Conservation (phyloP, 2,329 filamentous ascomycete species). For the Penicillium sp. region DNA sequence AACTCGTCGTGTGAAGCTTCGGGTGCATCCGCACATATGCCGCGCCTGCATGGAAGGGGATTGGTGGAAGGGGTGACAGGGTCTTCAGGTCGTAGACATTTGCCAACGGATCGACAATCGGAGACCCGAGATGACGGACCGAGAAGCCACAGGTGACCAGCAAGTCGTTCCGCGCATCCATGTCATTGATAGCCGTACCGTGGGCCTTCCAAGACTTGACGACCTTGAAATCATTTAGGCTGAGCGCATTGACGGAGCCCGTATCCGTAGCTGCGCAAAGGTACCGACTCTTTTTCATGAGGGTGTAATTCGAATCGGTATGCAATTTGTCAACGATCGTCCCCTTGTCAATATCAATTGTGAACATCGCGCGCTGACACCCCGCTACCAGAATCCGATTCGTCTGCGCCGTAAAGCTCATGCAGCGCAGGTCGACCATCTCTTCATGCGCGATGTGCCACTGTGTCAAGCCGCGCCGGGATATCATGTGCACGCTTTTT, state of each 20-base stretch:
- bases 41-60: slow-evolving; percentile 88
- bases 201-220: slow-evolving; percentile 91
- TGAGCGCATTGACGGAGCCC: slow-evolving; percentile 83
- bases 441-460: slow-evolving; percentile 82
- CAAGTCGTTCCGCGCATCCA: slow-evolving; percentile 95
- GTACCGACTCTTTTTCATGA: slow-evolving; percentile 86
- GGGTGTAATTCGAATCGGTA: slow-evolving; percentile 76
- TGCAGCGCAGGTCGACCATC: slow-evolving; percentile 87
- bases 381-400: slow-evolving; percentile 86
- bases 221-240: slow-evolving; percentile 74
- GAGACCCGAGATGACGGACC: slow-evolving; percentile 73
- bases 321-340: slow-evolving; percentile 71
- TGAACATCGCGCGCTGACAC: slow-evolving; percentile 82
- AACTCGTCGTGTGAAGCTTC: slow-evolving; percentile 89
- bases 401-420: slow-evolving; percentile 90
- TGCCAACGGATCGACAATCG: slow-evolving; percentile 87
- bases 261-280: slow-evolving; percentile 87
- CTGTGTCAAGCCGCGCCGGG: slow-evolving; percentile 75
- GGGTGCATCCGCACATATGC: slow-evolving; percentile 97
- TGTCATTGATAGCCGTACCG: slow-evolving; percentile 85
- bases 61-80: slow-evolving; percentile 81
- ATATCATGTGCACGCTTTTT: slow-evolving; percentile 85
- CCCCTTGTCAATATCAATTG: slow-evolving; percentile 71
- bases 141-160: slow-evolving; percentile 95
- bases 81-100: slow-evolving; percentile 97